A percentile compares a stretch with the other conserved stretches of the same genome.
These are phyloP conservation scores for Colletotrichum echinochloae DNA, from an alignment of 2,329 filamentous ascomycete genomes.

Conservation along the genomic window DNA sequence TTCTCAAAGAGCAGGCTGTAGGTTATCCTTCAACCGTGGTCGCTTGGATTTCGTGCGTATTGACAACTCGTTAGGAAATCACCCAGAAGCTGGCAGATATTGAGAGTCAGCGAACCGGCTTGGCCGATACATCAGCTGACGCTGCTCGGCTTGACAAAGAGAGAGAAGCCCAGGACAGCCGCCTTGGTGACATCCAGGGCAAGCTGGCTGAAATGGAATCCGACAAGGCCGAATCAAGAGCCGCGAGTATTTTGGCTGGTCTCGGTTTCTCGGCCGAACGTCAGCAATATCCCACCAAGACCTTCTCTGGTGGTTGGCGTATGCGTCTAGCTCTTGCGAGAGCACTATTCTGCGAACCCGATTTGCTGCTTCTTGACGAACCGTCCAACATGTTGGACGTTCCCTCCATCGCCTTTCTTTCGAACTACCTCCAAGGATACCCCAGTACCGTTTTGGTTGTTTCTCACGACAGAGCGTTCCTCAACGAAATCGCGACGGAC, in stretches of 20 bases:
- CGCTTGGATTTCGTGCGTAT: conserved; percentile 13
- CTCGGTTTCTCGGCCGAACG: conserved; percentile 95
- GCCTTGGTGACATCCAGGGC: conserved; percentile 88
- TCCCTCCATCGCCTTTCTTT: conserved; percentile 98
- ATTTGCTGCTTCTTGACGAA: conserved; percentile 95
- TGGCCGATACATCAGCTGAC: conserved; percentile 94
- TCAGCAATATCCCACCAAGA: conserved; percentile 93
- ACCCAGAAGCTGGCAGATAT: conserved; percentile 79
- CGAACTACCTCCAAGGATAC: conserved; percentile 93
- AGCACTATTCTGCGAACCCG: conserved; percentile 97
- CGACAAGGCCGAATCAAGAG: conserved; percentile 95
- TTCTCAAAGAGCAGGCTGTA: conserved; percentile 88
- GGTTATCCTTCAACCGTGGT: conserved; percentile 49
- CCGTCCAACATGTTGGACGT: conserved; percentile 99
- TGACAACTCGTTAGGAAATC: conserved; percentile 73
- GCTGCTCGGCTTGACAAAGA: conserved; percentile 87
- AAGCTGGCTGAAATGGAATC: conserved; percentile 99
- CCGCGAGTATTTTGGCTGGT: conserved; percentile 95
- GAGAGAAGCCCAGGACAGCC: conserved; percentile 89
- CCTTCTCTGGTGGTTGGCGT: conserved; percentile 99
- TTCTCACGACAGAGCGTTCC: conserved; percentile 98
- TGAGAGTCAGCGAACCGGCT: conserved; percentile 78
- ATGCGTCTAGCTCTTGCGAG: conserved; percentile 96
- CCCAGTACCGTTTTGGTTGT: conserved; percentile 96
- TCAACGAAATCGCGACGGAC: conserved; percentile 99